Evolutionary conservation across 2,329 filamentous ascomycete species (phyloP).

Genomic region (Ceratocystis papillata): DNA sequence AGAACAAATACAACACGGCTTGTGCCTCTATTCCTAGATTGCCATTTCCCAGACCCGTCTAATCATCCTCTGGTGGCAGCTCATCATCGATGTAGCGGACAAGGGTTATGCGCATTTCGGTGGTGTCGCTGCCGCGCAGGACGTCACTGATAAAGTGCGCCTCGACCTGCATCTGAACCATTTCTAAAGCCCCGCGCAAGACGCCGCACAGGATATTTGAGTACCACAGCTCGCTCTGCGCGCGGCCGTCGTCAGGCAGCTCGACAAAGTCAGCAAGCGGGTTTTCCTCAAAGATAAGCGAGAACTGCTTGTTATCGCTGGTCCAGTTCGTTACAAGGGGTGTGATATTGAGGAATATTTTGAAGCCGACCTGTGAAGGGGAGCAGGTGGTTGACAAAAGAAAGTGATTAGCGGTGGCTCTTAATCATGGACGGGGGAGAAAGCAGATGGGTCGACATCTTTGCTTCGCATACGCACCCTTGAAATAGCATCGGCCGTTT

Average conservation of each 20-base stretch:
- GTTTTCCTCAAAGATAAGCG: constrained; percentile 91
- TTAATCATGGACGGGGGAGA: neutral
- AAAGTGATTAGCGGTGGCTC: neutral
- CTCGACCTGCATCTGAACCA: constrained; percentile 99
- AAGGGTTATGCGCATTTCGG: constrained; percentile 89
- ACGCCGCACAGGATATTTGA: constrained; percentile 95
- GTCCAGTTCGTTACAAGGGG: constrained; percentile 93
- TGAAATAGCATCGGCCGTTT: constrained; percentile 93
- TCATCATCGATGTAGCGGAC: constrained; percentile 96
- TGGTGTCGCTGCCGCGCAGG: constrained; percentile 84
- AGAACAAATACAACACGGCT: neutral
- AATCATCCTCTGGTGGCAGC: constrained; percentile 92
- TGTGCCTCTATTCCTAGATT: neutral
- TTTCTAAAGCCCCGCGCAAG: constrained; percentile 80
- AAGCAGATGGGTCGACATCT: neutral
- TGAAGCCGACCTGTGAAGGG: constrained; percentile 71
- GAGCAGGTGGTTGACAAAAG: neutral
- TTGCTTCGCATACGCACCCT: constrained; percentile 49
- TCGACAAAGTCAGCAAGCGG: constrained; percentile 96
- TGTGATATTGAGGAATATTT: constrained; percentile 96
- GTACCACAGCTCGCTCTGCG: constrained; percentile 96
- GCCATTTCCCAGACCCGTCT: constrained; percentile 28
- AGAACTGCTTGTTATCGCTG: constrained; percentile 91
- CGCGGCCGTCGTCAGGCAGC: constrained; percentile 84
- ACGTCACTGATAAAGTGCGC: constrained; percentile 93